phyloP scores from a whole-genome alignment of 805 yeast genomes.

The Wickerhamomyces bisporus region DNA sequence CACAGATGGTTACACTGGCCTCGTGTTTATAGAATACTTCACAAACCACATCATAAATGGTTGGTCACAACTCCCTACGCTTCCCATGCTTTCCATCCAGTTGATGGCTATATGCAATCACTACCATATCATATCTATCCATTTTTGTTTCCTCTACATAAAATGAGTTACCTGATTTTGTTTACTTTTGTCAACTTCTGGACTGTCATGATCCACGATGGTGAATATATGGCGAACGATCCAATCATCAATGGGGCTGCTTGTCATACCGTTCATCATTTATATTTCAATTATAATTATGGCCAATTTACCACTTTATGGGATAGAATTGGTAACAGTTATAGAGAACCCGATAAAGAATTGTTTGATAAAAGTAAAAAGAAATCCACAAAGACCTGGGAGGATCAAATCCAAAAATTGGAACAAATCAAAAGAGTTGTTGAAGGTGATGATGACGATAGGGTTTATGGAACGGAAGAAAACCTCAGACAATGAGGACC shows the following conservation, averaged over 20 bases:
- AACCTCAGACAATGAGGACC: conserved; percentile 3
- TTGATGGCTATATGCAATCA: conserved; percentile 92
- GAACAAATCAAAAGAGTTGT: conserved; percentile 73
- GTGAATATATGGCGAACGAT: conserved; percentile 89
- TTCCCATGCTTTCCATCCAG: conserved; percentile 97
- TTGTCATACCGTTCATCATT: conserved; percentile 94
- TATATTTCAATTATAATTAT: conserved; percentile 95
- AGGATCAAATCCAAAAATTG: conserved; percentile 64
- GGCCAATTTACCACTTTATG: conserved; percentile 98
- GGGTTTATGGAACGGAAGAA: conserved; percentile 63
- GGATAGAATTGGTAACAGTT: conserved; percentile 94
- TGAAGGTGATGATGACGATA: conserved; percentile 71
- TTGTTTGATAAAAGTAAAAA: conserved; percentile 63
- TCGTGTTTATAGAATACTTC: conserved; percentile 72
- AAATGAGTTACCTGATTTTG: conserved; percentile 70
- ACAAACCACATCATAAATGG: conserved; percentile 99
- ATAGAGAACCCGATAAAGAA: conserved; percentile 87
- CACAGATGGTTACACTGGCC: conserved; percentile 97
- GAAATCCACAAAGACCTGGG: conserved; percentile 60
- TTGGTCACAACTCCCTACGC: conserved; percentile 98
- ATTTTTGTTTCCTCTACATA: conserved; percentile 87
- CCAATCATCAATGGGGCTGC: conserved; percentile 97
- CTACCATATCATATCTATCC: conserved; percentile 93
- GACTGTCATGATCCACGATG: conserved; percentile 99
- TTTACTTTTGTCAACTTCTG: conserved; percentile 94